These are phyloP conservation scores for Chaetomium olivaceum DNA, from an alignment of 2,329 filamentous ascomycete genomes.

Conservation along the genomic window DNA sequence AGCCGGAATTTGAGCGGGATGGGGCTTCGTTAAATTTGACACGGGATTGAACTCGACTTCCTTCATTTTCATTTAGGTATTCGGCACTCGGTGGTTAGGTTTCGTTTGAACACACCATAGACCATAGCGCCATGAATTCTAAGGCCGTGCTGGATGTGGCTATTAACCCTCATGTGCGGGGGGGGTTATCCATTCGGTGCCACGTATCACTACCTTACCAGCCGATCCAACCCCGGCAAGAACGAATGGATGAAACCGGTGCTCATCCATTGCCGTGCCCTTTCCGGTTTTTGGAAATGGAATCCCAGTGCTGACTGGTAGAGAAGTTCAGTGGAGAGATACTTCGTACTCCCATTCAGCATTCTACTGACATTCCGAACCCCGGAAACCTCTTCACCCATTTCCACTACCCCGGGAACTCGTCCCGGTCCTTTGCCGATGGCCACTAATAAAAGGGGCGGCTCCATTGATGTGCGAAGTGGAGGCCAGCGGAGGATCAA, in stretches of 20 bases:
- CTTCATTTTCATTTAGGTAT: not conserved
- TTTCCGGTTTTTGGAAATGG: not conserved
- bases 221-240: not conserved
- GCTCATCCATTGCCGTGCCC: not conserved
- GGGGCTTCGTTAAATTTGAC: not conserved
- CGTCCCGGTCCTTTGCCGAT: not conserved
- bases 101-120: not conserved
- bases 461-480: not conserved
- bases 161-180: too few relatives aligned
- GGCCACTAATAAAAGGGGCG: too few relatives aligned
- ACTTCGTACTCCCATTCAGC: not conserved
- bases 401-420: not conserved
- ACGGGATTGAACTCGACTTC: not conserved
- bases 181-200: not conserved
- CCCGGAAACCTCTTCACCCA: not conserved
- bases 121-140: too few relatives aligned
- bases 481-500: not conserved
- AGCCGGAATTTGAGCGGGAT: not conserved
- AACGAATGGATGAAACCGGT: not conserved
- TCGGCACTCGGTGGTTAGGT: not conserved
- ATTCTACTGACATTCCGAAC: not conserved
- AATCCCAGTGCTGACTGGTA: not conserved
- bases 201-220: not conserved
- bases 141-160: too few relatives aligned
- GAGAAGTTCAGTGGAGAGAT: not conserved